These are phyloP conservation scores for Colletotrichum agaves DNA, from an alignment of 2,329 filamentous ascomycete genomes.

Conservation along the genomic window DNA sequence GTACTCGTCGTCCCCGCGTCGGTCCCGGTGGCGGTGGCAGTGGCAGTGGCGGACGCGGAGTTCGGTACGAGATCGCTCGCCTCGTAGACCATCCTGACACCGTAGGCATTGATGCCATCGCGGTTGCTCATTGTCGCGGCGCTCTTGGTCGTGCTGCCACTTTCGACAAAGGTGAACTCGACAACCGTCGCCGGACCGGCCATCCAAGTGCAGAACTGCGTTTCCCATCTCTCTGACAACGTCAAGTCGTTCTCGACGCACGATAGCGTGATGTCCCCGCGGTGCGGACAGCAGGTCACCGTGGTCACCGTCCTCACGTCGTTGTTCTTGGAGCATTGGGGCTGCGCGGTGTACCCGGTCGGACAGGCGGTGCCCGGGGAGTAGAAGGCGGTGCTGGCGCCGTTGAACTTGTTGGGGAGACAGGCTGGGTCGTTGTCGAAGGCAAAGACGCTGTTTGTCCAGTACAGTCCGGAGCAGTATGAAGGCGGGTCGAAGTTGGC, in stretches of 20 bases:
- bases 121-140: constrained; percentile 33
- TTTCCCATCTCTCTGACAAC: constrained; percentile 36
- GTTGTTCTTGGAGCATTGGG: constrained; percentile 42
- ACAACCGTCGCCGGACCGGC: constrained; percentile 36
- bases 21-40: neutral
- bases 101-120: constrained; percentile 40
- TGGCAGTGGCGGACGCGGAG: neutral
- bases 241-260: constrained; percentile 40
- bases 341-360: constrained; percentile 39
- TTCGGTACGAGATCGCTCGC: constrained; percentile 37
- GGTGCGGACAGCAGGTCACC: constrained; percentile 42
- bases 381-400: constrained; percentile 38
- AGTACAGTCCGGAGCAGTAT: constrained; percentile 38
- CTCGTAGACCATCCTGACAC: constrained; percentile 44
- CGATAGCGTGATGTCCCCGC: constrained; percentile 37
- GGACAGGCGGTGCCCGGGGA: constrained; percentile 27
- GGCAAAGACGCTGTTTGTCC: constrained; percentile 35
- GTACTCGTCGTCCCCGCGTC: neutral
- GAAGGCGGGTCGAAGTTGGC: constrained; percentile 37
- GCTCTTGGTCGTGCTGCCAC: constrained; percentile 29
- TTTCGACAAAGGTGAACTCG: constrained; percentile 32
- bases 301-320: constrained; percentile 42
- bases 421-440: constrained; percentile 39
- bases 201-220: constrained; percentile 42
- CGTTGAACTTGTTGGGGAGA: constrained; percentile 39